Percentiles rank a stretch among this genome's conserved stretches.
These are phyloP conservation scores for Saturnispora ahearnii DNA, from an alignment of 805 yeast genomes.

Conservation along the genomic window DNA sequence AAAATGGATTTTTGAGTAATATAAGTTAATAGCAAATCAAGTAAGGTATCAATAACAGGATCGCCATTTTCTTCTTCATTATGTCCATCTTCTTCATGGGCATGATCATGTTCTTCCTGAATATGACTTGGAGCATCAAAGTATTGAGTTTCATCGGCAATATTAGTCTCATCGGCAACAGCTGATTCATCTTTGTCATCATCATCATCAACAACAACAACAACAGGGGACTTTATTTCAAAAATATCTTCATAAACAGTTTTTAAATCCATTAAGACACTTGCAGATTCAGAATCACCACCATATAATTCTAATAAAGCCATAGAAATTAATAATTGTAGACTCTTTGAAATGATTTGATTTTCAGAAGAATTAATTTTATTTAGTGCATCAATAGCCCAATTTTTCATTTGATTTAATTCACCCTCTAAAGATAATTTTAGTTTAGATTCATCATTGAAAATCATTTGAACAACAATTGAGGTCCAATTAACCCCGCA, in stretches of 20 bases:
- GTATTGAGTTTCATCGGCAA: constrained; percentile 7
- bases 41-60: constrained; percentile 24
- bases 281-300: constrained; percentile 70
- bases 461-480: constrained; percentile 24
- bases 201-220: neutral
- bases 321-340: constrained; percentile 71
- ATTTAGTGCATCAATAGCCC: constrained; percentile 4
- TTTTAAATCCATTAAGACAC: constrained; percentile 64
- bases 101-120: constrained; percentile 23
- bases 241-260: constrained; percentile 42
- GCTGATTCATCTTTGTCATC: neutral
- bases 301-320: constrained; percentile 67
- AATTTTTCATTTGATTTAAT: constrained; percentile 44
- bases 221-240: neutral
- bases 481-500: constrained; percentile 13
- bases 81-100: constrained; percentile 16
- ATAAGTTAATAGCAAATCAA: constrained; percentile 49
- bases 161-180: neutral
- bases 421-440: constrained; percentile 24
- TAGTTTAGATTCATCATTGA: constrained; percentile 30
- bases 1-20: constrained; percentile 49
- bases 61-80: constrained; percentile 34
- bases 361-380: constrained; percentile 32
- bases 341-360: constrained; percentile 33
- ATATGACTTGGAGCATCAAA: constrained; percentile 9